Percentiles rank a stretch among this genome's conserved stretches.
phyloP scores from a whole-genome alignment of 2,329 filamentous ascomycete genomes.

The Zasmidium angulare region DNA sequence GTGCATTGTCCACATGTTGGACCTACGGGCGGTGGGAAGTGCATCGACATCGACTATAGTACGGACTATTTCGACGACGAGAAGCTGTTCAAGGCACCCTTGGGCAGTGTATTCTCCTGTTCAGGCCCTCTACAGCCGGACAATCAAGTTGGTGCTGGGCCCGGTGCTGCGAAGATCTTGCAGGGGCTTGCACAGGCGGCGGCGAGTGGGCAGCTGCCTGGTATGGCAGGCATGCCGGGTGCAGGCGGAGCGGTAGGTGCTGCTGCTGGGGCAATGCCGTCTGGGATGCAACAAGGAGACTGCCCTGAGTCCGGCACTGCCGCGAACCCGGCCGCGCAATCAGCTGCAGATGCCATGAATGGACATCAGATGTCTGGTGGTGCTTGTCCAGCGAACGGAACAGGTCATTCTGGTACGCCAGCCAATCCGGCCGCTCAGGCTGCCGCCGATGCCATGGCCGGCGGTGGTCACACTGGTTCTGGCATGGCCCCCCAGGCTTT shows the following conservation, averaged over 20 bases:
- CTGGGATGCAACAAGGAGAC: background rate
- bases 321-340: slow-evolving; percentile 35
- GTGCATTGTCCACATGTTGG: slow-evolving; percentile 35
- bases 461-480: background rate
- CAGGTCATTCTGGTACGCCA: background rate
- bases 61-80: slow-evolving; percentile 30
- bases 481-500: background rate
- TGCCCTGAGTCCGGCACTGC: background rate
- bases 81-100: slow-evolving; percentile 19
- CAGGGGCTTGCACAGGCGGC: slow-evolving; percentile 1
- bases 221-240: slow-evolving; percentile 1
- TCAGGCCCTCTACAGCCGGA: slow-evolving; percentile 14
- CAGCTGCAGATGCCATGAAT: slow-evolving; percentile 42
- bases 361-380: slow-evolving; percentile 27
- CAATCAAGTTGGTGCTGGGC: slow-evolving; percentile 10
- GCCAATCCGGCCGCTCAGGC: slow-evolving; percentile 37
- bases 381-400: background rate
- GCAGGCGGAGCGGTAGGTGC: background rate
- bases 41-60: slow-evolving; percentile 29
- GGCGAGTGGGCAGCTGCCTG: background rate
- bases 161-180: slow-evolving; percentile 5
- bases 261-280: background rate
- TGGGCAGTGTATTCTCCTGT: slow-evolving; percentile 19
- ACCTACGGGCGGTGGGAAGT: slow-evolving; percentile 32
- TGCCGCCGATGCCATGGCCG: slow-evolving; percentile 28